Evolutionary conservation across 2,329 filamentous ascomycete genomes (phyloP), one percentile per base, ranked within the genome.

Genomic region (Calonectria leucothoes): DNA sequence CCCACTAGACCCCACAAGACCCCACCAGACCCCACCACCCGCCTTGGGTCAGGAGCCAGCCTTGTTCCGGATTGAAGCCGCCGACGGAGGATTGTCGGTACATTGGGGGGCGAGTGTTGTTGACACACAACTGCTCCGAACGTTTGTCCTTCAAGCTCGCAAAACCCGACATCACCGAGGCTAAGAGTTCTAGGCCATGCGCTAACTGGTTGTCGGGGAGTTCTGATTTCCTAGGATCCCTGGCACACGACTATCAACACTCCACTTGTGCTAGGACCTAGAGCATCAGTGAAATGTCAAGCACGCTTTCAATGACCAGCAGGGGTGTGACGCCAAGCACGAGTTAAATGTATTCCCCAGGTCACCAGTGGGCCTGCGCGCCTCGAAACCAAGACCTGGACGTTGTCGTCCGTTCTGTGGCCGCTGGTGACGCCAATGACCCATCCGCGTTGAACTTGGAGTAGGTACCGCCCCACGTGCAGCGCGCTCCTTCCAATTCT

Each of bases 401-500:
- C 72, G 70, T 48, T 74, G 51, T 63, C 29, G 25, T 61, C 55
- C 55, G 5, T 23, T 23, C 35, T 25, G 4, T 37, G 35, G 55
- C 35, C 39, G 55, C 10, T 39, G 67, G 35, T 57, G 57, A 68
- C 51, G 76, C 55, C 70, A 48, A 68, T 51, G 76, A 42, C 42
- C 52, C 27, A 23, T 49, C 17, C 35, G 65, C 39, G 63, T 64
- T 71, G 70, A 71, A 66, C 20, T 45, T n/a, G 42, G 42, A 45
- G n/a, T 77, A 70, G 23, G n/a, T 77, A 70, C 73, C 74, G 74
- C 20, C 75, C 68, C 75, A 74, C 72, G 69, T 69, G 69, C 63
- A 57, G 23, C 66, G 15, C 49, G 70, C 48, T 66, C 61, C 63
- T 61, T 31, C 23, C 52, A 48, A 29, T 74, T 49, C 66, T 42